These are phyloP conservation scores for Ceratocystis alfenasii DNA, from an alignment of 2,329 filamentous ascomycete species.

Conservation along the genomic window DNA sequence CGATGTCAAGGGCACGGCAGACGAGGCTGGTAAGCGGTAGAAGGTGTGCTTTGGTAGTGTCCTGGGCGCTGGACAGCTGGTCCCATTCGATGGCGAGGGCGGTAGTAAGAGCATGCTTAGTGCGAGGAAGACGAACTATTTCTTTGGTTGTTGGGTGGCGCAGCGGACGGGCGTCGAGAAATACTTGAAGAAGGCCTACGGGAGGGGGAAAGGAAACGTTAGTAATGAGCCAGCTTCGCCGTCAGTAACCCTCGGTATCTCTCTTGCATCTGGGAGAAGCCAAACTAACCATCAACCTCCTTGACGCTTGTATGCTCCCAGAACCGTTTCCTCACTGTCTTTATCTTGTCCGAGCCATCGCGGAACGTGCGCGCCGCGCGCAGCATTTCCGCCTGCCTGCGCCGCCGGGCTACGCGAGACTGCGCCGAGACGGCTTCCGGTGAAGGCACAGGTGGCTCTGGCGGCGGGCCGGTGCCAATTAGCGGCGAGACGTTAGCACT, in stretches of 20 bases:
- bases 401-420: slow-evolving; percentile 39
- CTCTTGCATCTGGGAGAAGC: too few relatives aligned
- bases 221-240: neutral
- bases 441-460: slow-evolving; percentile 40
- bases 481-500: slow-evolving; percentile 41
- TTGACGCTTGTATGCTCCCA: slow-evolving; percentile 74
- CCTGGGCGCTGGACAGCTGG: slow-evolving; percentile 63
- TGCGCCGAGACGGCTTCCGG: slow-evolving; percentile 28
- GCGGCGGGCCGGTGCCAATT: slow-evolving; percentile 48
- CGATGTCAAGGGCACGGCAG: slow-evolving; percentile 73
- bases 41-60: slow-evolving; percentile 74
- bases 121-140: slow-evolving; percentile 57
- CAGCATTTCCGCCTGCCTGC: slow-evolving; percentile 44
- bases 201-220: neutral
- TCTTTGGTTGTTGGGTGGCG: slow-evolving; percentile 62
- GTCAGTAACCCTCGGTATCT: too few relatives aligned
- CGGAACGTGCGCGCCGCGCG: slow-evolving; percentile 41
- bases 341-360: slow-evolving; percentile 27
- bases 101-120: slow-evolving; percentile 69
- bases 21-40: slow-evolving; percentile 81
- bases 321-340: slow-evolving; percentile 57
- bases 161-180: slow-evolving; percentile 68
- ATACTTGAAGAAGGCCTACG: slow-evolving; percentile 44
- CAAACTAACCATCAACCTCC: slow-evolving; percentile 47
- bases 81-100: slow-evolving; percentile 94